These are phyloP conservation scores for Nitzschia inconspicua DNA, from an alignment of 108 stramenopile species.

Conservation along the genomic window DNA sequence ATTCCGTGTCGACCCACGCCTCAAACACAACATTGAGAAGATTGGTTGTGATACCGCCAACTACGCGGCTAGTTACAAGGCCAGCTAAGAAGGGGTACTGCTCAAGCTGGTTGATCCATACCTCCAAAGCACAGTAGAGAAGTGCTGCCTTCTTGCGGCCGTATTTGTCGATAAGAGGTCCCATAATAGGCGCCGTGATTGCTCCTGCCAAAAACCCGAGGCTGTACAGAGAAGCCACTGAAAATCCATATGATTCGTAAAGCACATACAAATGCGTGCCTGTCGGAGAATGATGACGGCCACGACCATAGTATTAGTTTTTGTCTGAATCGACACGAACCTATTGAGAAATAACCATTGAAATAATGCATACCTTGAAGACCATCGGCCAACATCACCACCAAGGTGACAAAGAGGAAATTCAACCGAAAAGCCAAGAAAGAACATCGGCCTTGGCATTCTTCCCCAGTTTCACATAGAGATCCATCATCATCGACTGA, in stretches of 20 bases:
- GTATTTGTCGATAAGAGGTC: conserved; percentile 63
- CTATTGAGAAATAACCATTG: not conserved
- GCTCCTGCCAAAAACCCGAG: conserved; percentile 46
- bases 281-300: not conserved
- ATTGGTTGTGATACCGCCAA: conserved; percentile 67
- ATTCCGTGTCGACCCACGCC: conserved; percentile 72
- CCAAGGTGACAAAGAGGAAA: conserved; percentile 34
- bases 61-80: conserved; percentile 55
- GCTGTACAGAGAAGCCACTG: conserved; percentile 43
- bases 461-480: too few relatives aligned
- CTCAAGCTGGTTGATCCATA: conserved; percentile 47
- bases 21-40: conserved; percentile 66
- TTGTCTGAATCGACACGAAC: not conserved
- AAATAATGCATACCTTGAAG: conserved; percentile 37
- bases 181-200: conserved; percentile 55
- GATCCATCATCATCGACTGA: too few relatives aligned
- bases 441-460: too few relatives aligned
- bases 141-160: conserved; percentile 65
- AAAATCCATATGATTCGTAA: conserved; percentile 52
- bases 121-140: conserved; percentile 75
- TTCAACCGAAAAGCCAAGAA: conserved; percentile 13
- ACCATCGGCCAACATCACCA: conserved; percentile 49
- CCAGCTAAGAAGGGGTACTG: conserved; percentile 45
- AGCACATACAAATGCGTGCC: conserved; percentile 51
- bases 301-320: not conserved